Base-by-base conservation (phyloP, 495 filamentous ascomycete genomes). In the Hypomontagnella monticulosa region DNA sequence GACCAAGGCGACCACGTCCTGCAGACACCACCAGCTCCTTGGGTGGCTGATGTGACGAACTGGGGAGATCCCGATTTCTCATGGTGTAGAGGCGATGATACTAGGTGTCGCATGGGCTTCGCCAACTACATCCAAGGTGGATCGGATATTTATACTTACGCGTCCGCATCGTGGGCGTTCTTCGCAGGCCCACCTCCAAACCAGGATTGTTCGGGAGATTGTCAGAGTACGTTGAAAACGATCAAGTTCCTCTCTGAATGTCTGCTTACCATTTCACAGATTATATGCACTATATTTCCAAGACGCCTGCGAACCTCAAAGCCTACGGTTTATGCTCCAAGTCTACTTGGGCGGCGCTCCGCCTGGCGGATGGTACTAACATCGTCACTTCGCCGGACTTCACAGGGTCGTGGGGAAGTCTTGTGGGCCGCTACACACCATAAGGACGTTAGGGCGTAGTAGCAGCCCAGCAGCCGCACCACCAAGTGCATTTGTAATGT, bases 1-100 rank as follows among this genome's bases (percentile, higher is more conserved):
- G 92, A 89, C 80, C 92, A 95, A 78, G 83, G 85, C 43, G 93
- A 96, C 75, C 89, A 93, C 20, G 83, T 84, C 7, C 44, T 61
- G 12, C 71, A 73, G 32, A 73, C 57, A 2, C 68, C 82, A 80
- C 36, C 80, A 81, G 49, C 79, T 63, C 55, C 88, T 80, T 81
- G 81, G 79, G 64, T 59, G 2, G 64, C 78, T 74, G 84, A 82
- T 50, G 76, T 75, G 23, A 36, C 63, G 0, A 67, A 57, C 8
- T 73, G 73, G 70, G 81, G 79, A 1, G 89, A 89, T 62, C 87
- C 87, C 1, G 76, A 85, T 67, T 89, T 86, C 69, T 62, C 66
- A 2, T 81, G 75, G 65, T 82, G 83, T 18, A 56, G 62, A 0
- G 68, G 61, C 0, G 68, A 63, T 18, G 75, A 75, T 6, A 58